Percentiles rank a stretch among this genome's conserved stretches.
Evolutionary conservation across 257 asterid species (phyloP).

Genomic region (Forsythia suspensa): DNA sequence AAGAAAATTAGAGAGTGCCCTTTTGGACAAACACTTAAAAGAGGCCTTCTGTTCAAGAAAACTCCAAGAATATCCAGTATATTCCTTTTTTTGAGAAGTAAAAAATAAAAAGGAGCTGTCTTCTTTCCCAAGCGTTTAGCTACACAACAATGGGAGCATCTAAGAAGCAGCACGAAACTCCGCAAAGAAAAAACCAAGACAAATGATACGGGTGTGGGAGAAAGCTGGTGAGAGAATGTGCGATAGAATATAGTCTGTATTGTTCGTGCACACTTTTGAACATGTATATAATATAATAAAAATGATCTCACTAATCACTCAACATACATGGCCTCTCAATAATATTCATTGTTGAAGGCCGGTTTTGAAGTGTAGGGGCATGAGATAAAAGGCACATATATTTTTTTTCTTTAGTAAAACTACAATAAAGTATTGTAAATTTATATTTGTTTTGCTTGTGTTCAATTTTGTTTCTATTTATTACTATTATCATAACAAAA

Average conservation of each 20-base stretch:
- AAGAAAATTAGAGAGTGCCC: constrained; percentile 17
- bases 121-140: constrained; percentile 16
- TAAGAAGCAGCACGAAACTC: constrained; percentile 37
- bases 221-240: constrained; percentile 45
- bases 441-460: too few species aligned
- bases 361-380: neutral
- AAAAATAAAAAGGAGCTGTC: neutral
- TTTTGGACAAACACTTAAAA: constrained; percentile 18
- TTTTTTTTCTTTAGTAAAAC: too few species aligned
- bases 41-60: neutral
- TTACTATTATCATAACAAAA: too few species aligned
- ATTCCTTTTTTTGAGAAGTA: too few species aligned
- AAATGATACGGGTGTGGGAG: constrained; percentile 19
- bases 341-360: neutral
- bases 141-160: constrained; percentile 20
- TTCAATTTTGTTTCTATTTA: too few species aligned
- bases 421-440: too few species aligned
- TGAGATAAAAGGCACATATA: neutral
- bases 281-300: neutral
- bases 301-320: neutral
- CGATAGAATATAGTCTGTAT: constrained; percentile 26
- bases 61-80: constrained; percentile 22
- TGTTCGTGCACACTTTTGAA: constrained; percentile 31
- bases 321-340: neutral
- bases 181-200: constrained; percentile 21